phyloP scores from a whole-genome alignment of 2,329 filamentous ascomycete genomes.

The Rosellinia necatrix region DNA sequence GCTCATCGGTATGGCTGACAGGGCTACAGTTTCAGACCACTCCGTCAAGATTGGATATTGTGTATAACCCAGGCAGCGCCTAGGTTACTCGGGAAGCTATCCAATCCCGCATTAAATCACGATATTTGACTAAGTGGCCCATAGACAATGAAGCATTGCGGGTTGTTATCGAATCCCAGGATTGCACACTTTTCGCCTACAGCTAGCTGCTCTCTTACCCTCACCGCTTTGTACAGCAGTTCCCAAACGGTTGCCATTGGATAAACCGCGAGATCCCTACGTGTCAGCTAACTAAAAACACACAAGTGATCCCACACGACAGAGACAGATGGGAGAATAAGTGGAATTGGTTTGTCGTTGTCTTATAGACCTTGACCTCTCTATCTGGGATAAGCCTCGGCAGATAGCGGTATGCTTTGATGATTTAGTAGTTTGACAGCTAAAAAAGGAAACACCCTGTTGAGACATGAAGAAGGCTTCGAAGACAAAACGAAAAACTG shows the following conservation, averaged over 20 bases:
- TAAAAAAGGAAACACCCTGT: background rate
- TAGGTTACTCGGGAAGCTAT: no score
- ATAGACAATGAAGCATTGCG: conserved; percentile 5
- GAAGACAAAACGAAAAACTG: no score
- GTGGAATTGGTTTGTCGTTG: background rate
- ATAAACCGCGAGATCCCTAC: conserved; percentile 1
- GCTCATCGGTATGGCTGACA: no score
- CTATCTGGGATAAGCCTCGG: background rate
- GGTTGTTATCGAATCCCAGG: conserved; percentile 2
- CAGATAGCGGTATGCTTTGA: no score
- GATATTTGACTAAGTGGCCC: conserved; percentile 19
- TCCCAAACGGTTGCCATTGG: conserved; percentile 11
- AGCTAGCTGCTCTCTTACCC: background rate
- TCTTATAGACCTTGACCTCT: background rate
- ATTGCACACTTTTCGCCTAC: no score
- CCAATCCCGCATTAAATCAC: conserved; percentile 6
- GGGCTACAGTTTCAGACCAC: no score
- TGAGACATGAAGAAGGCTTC: background rate
- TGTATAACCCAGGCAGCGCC: no score
- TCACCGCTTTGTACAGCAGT: conserved; percentile 6
- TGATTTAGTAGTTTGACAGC: no score
- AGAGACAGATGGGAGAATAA: background rate
- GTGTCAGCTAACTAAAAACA: background rate
- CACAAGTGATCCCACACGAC: background rate
- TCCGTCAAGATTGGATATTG: no score